Conservation (phyloP, 352 stramenopile species). For the Globisporangium cystogenes region DNA sequence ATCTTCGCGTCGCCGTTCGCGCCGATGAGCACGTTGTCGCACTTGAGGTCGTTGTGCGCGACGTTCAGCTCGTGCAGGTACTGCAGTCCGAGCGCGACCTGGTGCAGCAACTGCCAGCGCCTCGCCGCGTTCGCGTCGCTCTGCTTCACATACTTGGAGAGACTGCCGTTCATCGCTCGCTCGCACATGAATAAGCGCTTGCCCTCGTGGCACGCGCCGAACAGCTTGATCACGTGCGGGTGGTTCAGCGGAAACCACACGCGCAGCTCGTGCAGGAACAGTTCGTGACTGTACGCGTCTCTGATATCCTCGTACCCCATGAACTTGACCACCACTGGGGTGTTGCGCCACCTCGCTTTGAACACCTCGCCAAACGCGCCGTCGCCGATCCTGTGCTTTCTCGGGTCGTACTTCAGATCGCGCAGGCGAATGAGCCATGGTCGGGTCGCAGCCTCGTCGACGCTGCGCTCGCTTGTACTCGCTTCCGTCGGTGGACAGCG, state of each 20-base stretch:
- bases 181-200: slow-evolving; percentile 32
- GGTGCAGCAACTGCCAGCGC: slow-evolving; percentile 6
- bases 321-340: slow-evolving; percentile 10
- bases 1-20: slow-evolving; percentile 7
- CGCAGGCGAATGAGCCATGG: slow-evolving; percentile 8
- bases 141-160: slow-evolving; percentile 17
- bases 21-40: slow-evolving; percentile 10
- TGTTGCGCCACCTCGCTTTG: slow-evolving; percentile 4
- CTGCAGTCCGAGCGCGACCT: slow-evolving; percentile 8
- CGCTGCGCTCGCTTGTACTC: background rate
- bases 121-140: background rate
- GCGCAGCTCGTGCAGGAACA: slow-evolving; percentile 24
- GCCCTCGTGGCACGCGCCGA: slow-evolving; percentile 30
- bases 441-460: background rate
- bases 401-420: slow-evolving; percentile 5
- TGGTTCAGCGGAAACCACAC: slow-evolving; percentile 31
- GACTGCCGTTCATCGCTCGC: slow-evolving; percentile 18
- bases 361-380: slow-evolving; percentile 7
- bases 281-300: background rate
- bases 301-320: slow-evolving; percentile 9
- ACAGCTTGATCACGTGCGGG: slow-evolving; percentile 35
- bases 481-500: too few species aligned
- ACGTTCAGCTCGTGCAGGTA: slow-evolving; percentile 10
- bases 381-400: background rate
- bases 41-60: slow-evolving; percentile 12